Evolutionary conservation across 306 rosid genomes (phyloP).

Genomic region (Dryas octopetala): DNA sequence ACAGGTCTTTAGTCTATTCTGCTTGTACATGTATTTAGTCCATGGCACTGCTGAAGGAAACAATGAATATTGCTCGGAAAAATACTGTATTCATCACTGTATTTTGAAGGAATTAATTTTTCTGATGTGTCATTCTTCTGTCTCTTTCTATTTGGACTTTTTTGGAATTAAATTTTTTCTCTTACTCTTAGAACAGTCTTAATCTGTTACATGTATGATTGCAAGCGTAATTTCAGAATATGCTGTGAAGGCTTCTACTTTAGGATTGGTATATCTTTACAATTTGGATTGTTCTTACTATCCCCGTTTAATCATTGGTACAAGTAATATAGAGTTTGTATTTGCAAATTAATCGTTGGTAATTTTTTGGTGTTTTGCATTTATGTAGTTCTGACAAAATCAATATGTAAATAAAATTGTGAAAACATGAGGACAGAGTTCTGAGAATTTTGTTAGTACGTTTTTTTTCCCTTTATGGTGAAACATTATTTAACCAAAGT

Average conservation of each 20-base stretch:
- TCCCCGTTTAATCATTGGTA: not conserved
- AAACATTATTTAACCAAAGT: constrained; percentile 6
- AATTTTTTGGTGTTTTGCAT: not conserved
- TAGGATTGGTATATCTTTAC: not conserved
- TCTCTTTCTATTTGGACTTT: not conserved
- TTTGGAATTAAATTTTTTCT: not conserved
- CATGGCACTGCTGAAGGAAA: constrained; percentile 24
- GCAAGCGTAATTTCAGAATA: not conserved
- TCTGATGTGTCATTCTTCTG: not conserved
- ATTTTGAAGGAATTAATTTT: constrained; percentile 12
- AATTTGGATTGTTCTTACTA: not conserved
- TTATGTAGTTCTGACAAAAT: too few species aligned
- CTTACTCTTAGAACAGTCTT: not conserved
- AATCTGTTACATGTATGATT: not conserved
- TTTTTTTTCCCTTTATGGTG: not conserved
- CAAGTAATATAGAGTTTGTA: not conserved
- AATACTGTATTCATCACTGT: not conserved
- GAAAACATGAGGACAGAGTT: not conserved
- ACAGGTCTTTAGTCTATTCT: constrained; percentile 80
- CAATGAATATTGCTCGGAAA: not conserved
- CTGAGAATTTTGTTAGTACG: not conserved
- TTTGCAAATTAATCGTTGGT: not conserved
- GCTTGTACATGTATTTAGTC: constrained; percentile 46
- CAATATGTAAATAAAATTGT: not conserved
- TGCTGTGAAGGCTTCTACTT: not conserved